Percentiles rank a stretch among this genome's conserved stretches.
phyloP scores from a whole-genome alignment of 2,329 filamentous ascomycete species.

The Phialophora chinensis region DNA sequence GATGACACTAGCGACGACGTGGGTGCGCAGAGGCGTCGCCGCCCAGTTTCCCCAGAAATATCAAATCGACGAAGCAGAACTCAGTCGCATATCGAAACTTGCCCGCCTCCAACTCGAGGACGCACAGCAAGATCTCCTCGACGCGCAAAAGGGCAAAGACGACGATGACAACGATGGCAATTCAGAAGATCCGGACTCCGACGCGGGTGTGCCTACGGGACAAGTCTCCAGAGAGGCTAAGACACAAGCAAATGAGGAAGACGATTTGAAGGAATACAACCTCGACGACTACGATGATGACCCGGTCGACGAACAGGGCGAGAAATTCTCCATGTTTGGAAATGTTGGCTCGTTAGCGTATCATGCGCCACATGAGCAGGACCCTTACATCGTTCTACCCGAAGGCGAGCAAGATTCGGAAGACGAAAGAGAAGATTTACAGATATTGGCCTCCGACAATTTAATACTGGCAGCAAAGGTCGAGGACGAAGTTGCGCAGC shows the following conservation, averaged over 20 bases:
- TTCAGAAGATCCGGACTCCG: constrained; percentile 38
- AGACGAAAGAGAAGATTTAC: constrained; percentile 89
- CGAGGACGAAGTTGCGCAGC: constrained; percentile 93
- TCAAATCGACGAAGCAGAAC: constrained; percentile 76
- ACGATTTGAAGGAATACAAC: constrained; percentile 94
- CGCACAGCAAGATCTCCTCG: constrained; percentile 77
- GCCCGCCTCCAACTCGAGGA: constrained; percentile 86
- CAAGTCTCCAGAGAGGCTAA: constrained; percentile 14
- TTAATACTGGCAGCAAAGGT: constrained; percentile 89
- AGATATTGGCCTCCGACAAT: constrained; percentile 92
- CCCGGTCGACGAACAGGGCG: constrained; percentile 66
- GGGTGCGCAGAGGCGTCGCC: constrained; percentile 78
- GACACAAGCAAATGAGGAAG: constrained; percentile 66
- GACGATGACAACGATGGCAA: constrained; percentile 45
- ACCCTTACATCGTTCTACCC: constrained; percentile 93
- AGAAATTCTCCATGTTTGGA: constrained; percentile 89
- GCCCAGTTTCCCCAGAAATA: constrained; percentile 78
- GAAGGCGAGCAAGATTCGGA: constrained; percentile 69
- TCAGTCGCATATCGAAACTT: constrained; percentile 74
- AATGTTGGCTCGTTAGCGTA: constrained; percentile 93
- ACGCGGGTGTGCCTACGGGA: constrained; percentile 32
- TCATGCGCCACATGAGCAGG: constrained; percentile 90
- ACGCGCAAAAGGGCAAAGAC: constrained; percentile 43
- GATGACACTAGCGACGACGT: constrained; percentile 78
- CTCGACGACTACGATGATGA: constrained; percentile 93